Evolutionary conservation across 768 basidiomycete genomes (phyloP).

Genomic region (Piloderma croceum): DNA sequence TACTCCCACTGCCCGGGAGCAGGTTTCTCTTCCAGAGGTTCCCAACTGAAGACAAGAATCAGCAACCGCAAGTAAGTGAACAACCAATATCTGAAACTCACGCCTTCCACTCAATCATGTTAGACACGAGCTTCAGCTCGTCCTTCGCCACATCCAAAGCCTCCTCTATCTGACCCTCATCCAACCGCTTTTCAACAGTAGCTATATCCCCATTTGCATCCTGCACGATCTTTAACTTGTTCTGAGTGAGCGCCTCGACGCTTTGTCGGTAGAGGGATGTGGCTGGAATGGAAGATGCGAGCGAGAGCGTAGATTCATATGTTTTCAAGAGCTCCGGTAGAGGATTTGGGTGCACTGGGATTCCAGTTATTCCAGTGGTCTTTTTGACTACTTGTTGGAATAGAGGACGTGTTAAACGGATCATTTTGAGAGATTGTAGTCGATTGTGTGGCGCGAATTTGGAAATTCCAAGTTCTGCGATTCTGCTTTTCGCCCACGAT

Average conservation of each 20-base stretch:
- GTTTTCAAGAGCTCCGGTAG: slow-evolving; percentile 70
- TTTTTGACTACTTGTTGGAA: slow-evolving; percentile 59
- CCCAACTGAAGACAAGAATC: slow-evolving; percentile 60
- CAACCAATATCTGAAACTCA: slow-evolving; percentile 40
- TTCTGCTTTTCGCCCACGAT: slow-evolving; percentile 27
- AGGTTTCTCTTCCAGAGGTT: slow-evolving; percentile 76
- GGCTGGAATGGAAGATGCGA: slow-evolving; percentile 65
- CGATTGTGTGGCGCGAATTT: slow-evolving; percentile 2
- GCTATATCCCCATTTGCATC: slow-evolving; percentile 60
- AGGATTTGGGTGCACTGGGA: slow-evolving; percentile 79
- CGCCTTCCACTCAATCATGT: slow-evolving; percentile 97
- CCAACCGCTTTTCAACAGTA: slow-evolving; percentile 65
- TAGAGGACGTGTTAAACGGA: slow-evolving; percentile 71
- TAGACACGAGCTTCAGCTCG: slow-evolving; percentile 69
- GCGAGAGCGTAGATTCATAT: slow-evolving; percentile 71
- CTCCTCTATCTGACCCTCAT: slow-evolving; percentile 86
- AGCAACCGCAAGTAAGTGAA: too few species aligned
- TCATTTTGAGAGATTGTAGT: slow-evolving; percentile 46
- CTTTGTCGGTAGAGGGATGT: slow-evolving; percentile 88
- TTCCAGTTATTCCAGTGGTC: slow-evolving; percentile 83
- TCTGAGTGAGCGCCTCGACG: slow-evolving; percentile 76
- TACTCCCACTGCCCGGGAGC: slow-evolving; percentile 87
- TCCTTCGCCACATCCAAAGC: slow-evolving; percentile 76
- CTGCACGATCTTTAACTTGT: slow-evolving; percentile 71
- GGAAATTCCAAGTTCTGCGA: slow-evolving; percentile 1